Evolutionary conservation across 371 early-diverging fungal species (phyloP).

Genomic region (Mucor piriformis): DNA sequence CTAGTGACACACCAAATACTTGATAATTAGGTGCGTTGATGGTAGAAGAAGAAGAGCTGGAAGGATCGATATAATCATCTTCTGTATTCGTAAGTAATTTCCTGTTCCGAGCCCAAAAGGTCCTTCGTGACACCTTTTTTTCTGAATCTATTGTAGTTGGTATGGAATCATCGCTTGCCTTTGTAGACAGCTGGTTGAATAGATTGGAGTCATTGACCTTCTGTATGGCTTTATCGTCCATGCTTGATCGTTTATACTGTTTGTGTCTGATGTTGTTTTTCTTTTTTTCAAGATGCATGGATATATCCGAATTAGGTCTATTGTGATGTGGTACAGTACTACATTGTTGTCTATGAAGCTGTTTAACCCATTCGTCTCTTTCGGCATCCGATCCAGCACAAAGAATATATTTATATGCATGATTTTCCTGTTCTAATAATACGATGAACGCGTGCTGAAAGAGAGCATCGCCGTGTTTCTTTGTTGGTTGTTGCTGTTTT

Average conservation of each 20-base stretch:
- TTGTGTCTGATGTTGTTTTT: not conserved
- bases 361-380: conserved; percentile 84
- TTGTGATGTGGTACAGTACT: not conserved
- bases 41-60: conserved; percentile 1
- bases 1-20: conserved; percentile 53
- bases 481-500: conserved; percentile 43
- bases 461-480: conserved; percentile 34
- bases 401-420: conserved; percentile 63
- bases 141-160: conserved; percentile 14
- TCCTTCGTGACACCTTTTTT: conserved; percentile 23
- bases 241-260: not conserved
- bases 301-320: not conserved
- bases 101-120: conserved; percentile 40
- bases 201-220: not conserved
- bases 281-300: not conserved
- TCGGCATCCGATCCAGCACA: conserved; percentile 87
- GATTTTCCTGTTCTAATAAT: conserved; percentile 55
- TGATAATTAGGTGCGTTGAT: conserved; percentile 31
- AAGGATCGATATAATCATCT: not conserved
- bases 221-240: conserved; percentile 3
- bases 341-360: conserved; percentile 29
- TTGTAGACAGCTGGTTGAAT: not conserved
- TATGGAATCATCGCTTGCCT: conserved; percentile 10
- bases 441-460: conserved; percentile 73
- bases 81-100: conserved; percentile 3